Evolutionary conservation across 495 filamentous ascomycete genomes (phyloP).

Genomic region (Diplogelasinospora grovesii): DNA sequence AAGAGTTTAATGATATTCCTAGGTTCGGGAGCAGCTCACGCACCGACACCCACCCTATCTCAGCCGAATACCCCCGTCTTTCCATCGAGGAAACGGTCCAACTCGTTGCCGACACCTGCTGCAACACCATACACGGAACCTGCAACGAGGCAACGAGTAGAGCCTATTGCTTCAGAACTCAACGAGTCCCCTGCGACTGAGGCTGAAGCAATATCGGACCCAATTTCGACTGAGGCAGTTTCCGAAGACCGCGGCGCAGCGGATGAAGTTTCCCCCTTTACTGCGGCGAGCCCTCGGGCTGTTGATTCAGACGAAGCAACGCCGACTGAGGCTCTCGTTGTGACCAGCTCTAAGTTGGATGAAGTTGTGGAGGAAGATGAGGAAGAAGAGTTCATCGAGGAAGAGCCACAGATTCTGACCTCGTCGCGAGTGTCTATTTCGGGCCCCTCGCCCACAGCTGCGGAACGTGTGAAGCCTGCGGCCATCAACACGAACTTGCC

Average conservation of each 20-base stretch:
- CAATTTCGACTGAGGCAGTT: not conserved
- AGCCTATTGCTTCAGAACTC: constrained; percentile 1
- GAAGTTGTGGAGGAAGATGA: constrained; percentile 30
- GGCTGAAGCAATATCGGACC: too few relatives aligned
- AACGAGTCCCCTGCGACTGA: too few relatives aligned
- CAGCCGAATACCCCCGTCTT: constrained; percentile 17
- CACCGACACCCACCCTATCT: constrained; percentile 31
- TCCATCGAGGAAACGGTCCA: constrained; percentile 44
- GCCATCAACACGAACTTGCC: constrained; percentile 33
- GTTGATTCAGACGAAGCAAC: not conserved
- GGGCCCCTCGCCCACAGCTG: constrained; percentile 35
- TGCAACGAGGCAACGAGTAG: not conserved
- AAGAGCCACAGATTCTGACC: constrained; percentile 48
- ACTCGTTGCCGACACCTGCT: constrained; percentile 44
- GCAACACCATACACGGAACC: constrained; percentile 15
- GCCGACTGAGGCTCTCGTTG: not conserved
- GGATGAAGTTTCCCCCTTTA: not conserved
- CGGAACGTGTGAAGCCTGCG: constrained; percentile 32
- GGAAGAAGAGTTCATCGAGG: constrained; percentile 38
- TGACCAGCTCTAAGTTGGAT: too few relatives aligned
- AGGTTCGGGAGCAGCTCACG: not conserved
- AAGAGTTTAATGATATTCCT: constrained; percentile 55
- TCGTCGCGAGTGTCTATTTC: constrained; percentile 50
- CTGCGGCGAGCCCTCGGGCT: not conserved
- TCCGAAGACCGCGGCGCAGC: not conserved